Evolutionary conservation across 352 stramenopile species (phyloP).

Genomic region (Bremia lactucae): DNA sequence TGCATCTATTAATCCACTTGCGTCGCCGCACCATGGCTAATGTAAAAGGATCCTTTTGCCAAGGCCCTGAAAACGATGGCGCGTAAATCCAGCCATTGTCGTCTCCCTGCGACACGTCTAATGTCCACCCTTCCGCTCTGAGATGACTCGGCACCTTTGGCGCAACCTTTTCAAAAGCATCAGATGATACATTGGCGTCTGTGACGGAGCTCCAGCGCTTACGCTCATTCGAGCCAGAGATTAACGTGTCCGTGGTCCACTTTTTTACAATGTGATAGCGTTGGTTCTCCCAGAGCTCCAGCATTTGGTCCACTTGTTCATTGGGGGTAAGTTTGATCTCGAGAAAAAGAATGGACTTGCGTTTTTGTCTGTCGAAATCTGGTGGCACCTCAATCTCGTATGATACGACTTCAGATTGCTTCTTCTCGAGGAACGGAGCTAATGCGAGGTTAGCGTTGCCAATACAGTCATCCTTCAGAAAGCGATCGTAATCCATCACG

Average conservation of each 20-base stretch:
- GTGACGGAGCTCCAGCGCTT: constrained; percentile 59
- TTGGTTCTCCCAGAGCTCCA: constrained; percentile 83
- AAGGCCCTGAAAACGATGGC: constrained; percentile 58
- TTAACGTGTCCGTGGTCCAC: constrained; percentile 53
- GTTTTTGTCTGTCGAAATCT: constrained; percentile 48
- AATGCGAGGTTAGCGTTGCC: constrained; percentile 36
- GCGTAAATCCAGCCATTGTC: constrained; percentile 82
- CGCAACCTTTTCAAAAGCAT: constrained; percentile 57
- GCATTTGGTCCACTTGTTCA: constrained; percentile 43
- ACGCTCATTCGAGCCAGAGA: constrained; percentile 43
- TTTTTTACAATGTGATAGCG: constrained; percentile 68
- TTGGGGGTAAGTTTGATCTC: constrained; percentile 43
- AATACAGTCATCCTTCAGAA: constrained; percentile 50
- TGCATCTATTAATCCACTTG: constrained; percentile 78
- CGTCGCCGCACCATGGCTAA: constrained; percentile 67
- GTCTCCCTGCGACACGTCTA: constrained; percentile 68
- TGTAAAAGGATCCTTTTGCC: constrained; percentile 66
- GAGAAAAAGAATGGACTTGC: constrained; percentile 46
- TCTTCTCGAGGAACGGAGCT: constrained; percentile 40
- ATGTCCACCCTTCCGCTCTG: constrained; percentile 56
- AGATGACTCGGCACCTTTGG: constrained; percentile 48
- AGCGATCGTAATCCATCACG: constrained; percentile 56
- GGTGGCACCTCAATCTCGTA: constrained; percentile 45
- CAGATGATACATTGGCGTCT: constrained; percentile 46
- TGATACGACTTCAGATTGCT: constrained; percentile 33